These are phyloP conservation scores for Fragaria iinumae DNA, from an alignment of 306 rosid species.

Conservation along the genomic window DNA sequence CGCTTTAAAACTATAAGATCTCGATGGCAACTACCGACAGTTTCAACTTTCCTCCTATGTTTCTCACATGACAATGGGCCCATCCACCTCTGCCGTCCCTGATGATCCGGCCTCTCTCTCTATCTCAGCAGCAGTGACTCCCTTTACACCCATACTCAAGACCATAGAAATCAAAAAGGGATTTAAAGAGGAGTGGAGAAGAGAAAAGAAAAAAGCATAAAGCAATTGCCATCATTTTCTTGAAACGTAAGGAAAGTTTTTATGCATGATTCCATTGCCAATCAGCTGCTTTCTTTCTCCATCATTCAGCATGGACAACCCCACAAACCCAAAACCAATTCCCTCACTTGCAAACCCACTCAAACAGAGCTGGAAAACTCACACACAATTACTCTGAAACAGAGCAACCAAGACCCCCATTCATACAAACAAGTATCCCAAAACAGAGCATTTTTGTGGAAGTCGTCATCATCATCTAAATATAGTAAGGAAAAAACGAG, in stretches of 20 bases:
- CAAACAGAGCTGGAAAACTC: background rate
- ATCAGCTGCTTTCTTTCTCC: constrained; percentile 29
- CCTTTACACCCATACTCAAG: constrained; percentile 34
- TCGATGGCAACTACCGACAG: constrained; percentile 50
- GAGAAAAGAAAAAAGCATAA: constrained; percentile 1
- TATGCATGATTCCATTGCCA: constrained; percentile 34
- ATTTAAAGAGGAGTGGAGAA: constrained; percentile 14
- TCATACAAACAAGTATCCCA: background rate
- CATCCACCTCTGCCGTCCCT: constrained; percentile 19
- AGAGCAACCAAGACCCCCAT: background rate
- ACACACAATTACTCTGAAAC: constrained; percentile 4
- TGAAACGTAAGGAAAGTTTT: constrained; percentile 49
- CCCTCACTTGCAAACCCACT: background rate
- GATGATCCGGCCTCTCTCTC: constrained; percentile 19
- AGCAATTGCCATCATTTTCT: constrained; percentile 39
- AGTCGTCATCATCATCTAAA: background rate
- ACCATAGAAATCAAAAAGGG: constrained; percentile 23
- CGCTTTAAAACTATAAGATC: constrained; percentile 34
- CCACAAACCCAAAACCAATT: background rate
- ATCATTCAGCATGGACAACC: background rate
- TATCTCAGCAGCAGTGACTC: constrained; percentile 26
- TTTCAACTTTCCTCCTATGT: constrained; percentile 35
- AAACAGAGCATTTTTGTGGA: background rate
- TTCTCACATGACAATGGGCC: constrained; percentile 58
- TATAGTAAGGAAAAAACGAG: background rate